These are phyloP conservation scores for Ehretia macrophylla DNA, from an alignment of 257 asterid genomes.

Conservation along the genomic window DNA sequence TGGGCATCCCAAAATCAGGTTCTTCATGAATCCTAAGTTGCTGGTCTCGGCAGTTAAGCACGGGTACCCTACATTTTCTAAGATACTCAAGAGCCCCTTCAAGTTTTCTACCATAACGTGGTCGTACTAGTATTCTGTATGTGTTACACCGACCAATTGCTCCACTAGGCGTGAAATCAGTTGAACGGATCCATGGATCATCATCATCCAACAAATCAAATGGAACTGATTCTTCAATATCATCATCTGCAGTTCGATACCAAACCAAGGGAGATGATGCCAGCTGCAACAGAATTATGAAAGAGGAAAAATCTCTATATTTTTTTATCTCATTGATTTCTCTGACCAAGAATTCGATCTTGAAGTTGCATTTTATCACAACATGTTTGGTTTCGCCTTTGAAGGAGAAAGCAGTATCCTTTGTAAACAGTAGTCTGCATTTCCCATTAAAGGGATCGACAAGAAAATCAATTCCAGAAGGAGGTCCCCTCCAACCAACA, in stretches of 20 bases:
- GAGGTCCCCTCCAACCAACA: slow-evolving; percentile 76
- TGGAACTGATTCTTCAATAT: slow-evolving; percentile 61
- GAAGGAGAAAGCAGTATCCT: slow-evolving; percentile 58
- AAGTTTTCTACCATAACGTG: slow-evolving; percentile 42
- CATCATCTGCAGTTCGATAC: slow-evolving; percentile 92
- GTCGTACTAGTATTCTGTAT: slow-evolving; percentile 56
- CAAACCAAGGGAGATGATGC: slow-evolving; percentile 65
- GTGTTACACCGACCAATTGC: slow-evolving; percentile 81
- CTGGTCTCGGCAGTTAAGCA: slow-evolving; percentile 9
- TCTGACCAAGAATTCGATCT: slow-evolving; percentile 60
- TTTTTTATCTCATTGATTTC: slow-evolving; percentile 60
- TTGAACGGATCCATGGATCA: slow-evolving; percentile 95
- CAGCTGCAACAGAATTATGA: slow-evolving; percentile 51
- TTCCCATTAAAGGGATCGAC: slow-evolving; percentile 74
- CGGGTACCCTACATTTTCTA: slow-evolving; percentile 33
- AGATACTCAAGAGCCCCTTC: slow-evolving; percentile 46
- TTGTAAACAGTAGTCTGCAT: slow-evolving; percentile 62
- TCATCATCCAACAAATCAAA: slow-evolving; percentile 85
- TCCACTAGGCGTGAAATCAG: slow-evolving; percentile 72
- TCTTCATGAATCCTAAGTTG: slow-evolving; percentile 36
- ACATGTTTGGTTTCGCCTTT: slow-evolving; percentile 34
- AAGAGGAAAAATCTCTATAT: slow-evolving; percentile 28
- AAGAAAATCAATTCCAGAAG: slow-evolving; percentile 53
- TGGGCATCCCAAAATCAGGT: slow-evolving; percentile 56
- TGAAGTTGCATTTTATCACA: slow-evolving; percentile 65